Evolutionary conservation across 2,329 filamentous ascomycete genomes (phyloP), one percentile per base, ranked within the genome.

Genomic region (Epichloe amarillans): DNA sequence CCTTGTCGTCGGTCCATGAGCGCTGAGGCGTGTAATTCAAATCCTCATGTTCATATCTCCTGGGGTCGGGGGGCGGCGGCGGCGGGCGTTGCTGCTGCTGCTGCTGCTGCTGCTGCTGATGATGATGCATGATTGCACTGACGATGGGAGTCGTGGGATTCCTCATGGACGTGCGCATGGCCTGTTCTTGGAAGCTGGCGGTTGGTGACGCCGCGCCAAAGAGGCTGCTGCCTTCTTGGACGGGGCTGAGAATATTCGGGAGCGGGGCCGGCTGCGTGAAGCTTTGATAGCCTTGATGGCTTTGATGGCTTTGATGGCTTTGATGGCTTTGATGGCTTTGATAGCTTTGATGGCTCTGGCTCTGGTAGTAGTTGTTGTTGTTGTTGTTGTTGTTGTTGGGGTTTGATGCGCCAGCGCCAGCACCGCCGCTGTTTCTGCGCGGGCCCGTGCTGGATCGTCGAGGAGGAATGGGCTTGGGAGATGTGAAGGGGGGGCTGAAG

Each of bases 1-100:
- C 86, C 70, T 93, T 91, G 60, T 85, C 78, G 2, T 73, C 66
- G 6, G 78, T 81, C 87, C 87, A 93, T 17, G 75, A 72, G 52
- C 69, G 71, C 55, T 66, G 68, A 3, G 69, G 65, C 2, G 66
- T 67, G 60, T 75, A 77, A 62, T 77, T 71, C 55, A 80, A 70
- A 61, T 80, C 75, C 54, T 78, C 73, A 47, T 71, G 69, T 54
- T 73, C 75, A 54, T 75, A 81, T 51, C 76, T 74, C 52, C 66
- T 61, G 12, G 76, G 73, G 59, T 80, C 73, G 5, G 71, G 71
- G 71, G 71, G 66, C 15, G 65, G 63, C 36, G 68, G 64, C 3
- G 67, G 23, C 23, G 23, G 23, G 2, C 23, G 23, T 26, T 26
- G 23, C 23, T 26, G 23, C 6, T 26, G 23, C 23, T 26, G 23